Base-by-base conservation (phyloP, 1,284 basidiomycete species). In the Apiotrichum akiyoshidainum region DNA sequence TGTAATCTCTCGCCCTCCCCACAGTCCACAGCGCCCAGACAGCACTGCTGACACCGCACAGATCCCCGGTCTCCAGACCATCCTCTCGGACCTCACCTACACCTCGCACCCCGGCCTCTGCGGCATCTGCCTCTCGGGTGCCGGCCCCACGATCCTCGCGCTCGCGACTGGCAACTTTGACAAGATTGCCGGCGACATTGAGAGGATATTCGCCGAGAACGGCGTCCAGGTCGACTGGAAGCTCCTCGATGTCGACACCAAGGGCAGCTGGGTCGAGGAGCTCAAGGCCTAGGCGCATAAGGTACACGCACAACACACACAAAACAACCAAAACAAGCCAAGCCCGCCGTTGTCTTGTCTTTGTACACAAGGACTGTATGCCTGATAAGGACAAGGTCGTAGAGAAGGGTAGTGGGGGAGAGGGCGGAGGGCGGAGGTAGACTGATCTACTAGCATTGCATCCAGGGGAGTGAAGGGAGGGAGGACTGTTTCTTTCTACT, bases 121-220 rank as follows among this genome's bases (percentile, higher is more conserved):
- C 19, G 96, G 96, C 8, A 98, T 99, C 64, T 99, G 96, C 75
- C 85, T 99, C 34, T 98, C 94, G 1, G 96, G 96, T 10, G 96
- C 96, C 1, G 96, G 96, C 0, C 96, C 96, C 1, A 98, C 96
- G 2, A 97, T 99, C 66, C 83, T 99, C 57, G 96, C 96, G 0
- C 84, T 99, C n/a, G 94, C 95, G 0, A 95, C 90, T 0, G 80
- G 81, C 48, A 87, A 87, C 44, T 95, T 89, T 68, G 88, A 92
- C 55, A 80, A 80, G 11, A 93, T 96, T 57, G 92, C 90, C 9
- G 83, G 86, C 65, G 88, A 88, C 65, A 92, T 91, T 39, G 82
- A 86, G 34, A 75, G 78, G 39, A 87, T 94, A 55, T 96, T 95
- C 78, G 80, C 79, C 58, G 78, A 81, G 52, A 83, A 87, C 58